Evolutionary conservation across 345 rosid genomes (phyloP), one percentile per base, ranked within the genome.

Genomic region (Ceriops decandra): DNA sequence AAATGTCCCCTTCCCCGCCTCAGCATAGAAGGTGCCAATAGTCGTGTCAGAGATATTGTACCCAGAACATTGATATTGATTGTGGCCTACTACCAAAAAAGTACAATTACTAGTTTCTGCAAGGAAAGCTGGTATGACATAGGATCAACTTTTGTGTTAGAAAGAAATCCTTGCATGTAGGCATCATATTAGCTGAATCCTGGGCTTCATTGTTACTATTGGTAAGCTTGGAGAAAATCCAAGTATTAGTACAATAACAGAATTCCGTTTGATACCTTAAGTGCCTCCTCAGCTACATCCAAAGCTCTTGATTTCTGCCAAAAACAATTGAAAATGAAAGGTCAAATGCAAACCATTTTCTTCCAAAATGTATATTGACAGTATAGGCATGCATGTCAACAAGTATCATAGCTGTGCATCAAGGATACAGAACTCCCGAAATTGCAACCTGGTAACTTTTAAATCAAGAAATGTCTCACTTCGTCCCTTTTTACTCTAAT

Each of bases 1-100:
- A 93, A 93, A 71, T 91, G 97, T 70, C 98, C 96, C 33, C 86
- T 77, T 62, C 95, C 96, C 57, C 87, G 89, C 76, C 69, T 83
- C 79, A 91, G 80, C 98, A 90, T 93, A 62, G 63, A 83, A 57
- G 95, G 88, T 77, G 86, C 82, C 83, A 93, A 72, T 61, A 90
- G 84, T 77, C 85, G 86, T 69, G 96, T 93, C 49, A 93, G 89
- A 76, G 92, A 82, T 80, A 93, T 80, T 28, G 98, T 86, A 69
- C 98, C 98, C 58, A 91, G 66, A 66, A 91, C 98, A 77, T 91
- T 93, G 72, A 93, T 84, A 67, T 85, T 68, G 36, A 93, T 84
- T 19, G 96, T 91, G 64, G 88, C 92, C 98, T 93, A 72, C 66
- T 73, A 49, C 68, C 35, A 85, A 53, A 62, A 57, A 32, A 60